Base-by-base conservation (phyloP, 1,284 basidiomycete species). In the Rhodotorula sp. region DNA sequence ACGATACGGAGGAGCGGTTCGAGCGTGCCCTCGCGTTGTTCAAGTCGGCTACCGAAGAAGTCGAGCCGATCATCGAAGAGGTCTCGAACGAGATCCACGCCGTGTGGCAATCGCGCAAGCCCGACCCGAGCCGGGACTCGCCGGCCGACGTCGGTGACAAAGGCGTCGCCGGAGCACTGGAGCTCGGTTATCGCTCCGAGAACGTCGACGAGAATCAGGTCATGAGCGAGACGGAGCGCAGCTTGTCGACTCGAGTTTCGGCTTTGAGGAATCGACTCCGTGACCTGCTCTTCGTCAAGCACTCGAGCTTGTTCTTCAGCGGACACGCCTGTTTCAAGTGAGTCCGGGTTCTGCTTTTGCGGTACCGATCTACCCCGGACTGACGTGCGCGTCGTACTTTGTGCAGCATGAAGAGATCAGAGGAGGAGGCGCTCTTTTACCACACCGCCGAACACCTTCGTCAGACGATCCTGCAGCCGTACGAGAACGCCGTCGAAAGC, bases 321-420 rank as follows among this genome's bases (percentile, higher is more conserved):
- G 78, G 78, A 26, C 74, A 78, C 47, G 77, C 75, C 4, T 70
- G 75, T 64, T 79, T 74, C 72, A 73, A 73, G 65, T 70, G 54
- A 14, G 64, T 52, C 8, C 5, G 3, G 29, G 21, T 21, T 15
- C 16, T 20, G n/a, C 39, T 29, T n/a, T 10, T 7, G n/a, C n/a
- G n/a, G n/a, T n/a, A n/a, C n/a, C n/a, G n/a, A n/a, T n/a, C n/a
- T n/a, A n/a, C n/a, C n/a, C n/a, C n/a, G n/a, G n/a, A n/a, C n/a
- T n/a, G n/a, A n/a, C n/a, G n/a, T n/a, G n/a, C n/a, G n/a, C n/a
- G n/a, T n/a, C n/a, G n/a, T n/a, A n/a, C n/a, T n/a, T n/a, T 12
- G 3, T 8, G 31, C 69, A 67, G 69, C 64, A 61, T 71, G 52
- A 70, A 75, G 48, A 52, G 61, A 12, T 14, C 62, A 15, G 61